Evolutionary conservation across 768 basidiomycete species (phyloP), one percentile per base, ranked within the genome.

Genomic region (Dentipellis sp.): DNA sequence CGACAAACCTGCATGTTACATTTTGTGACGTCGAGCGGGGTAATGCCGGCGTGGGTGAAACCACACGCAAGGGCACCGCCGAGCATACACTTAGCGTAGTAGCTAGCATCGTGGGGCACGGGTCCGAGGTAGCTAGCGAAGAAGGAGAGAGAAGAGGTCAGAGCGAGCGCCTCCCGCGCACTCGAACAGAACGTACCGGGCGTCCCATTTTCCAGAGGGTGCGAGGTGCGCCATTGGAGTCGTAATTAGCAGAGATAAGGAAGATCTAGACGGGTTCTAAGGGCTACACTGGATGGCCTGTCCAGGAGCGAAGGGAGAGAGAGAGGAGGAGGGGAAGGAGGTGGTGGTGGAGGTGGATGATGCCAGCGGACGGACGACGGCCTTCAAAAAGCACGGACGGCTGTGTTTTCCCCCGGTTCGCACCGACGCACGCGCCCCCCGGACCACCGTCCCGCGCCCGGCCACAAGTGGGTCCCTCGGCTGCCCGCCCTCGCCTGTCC

Each of bases 1-100:
- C 23, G 1, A 68, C 78, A 38, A 40, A 82, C 88, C 85, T 91
- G 89, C 86, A 91, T 91, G 78, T 91, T 91, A 71, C 89, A 91
- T 74, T 91, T 91, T 62, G 86, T 86, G 56, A 91, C 89, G 74
- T 91, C 89, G 58, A 91, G 80, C 37, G 89, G 89, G 11, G 89
- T 91, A 70, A 91, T 84, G 64, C 84, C 88, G 12, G 88, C 90
- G 68, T 94, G 91, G 60, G 91, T 94, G 68, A 88, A 21, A 73
- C 91, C 91, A 64, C 91, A 94, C 17, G 91, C 91, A 61, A 94
- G 78, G 53, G 77, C 77, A 81, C 91, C 91, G 66, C 90, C 91
- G 63, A 94, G 80, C 82, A 91, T 84, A 70, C 85, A 88, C 72
- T 92, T 91, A 68, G 83, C 69, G 69, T 91, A 91, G 78, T 91